Conservation (phyloP, 305 asterid species). For the Andrographis paniculata region DNA sequence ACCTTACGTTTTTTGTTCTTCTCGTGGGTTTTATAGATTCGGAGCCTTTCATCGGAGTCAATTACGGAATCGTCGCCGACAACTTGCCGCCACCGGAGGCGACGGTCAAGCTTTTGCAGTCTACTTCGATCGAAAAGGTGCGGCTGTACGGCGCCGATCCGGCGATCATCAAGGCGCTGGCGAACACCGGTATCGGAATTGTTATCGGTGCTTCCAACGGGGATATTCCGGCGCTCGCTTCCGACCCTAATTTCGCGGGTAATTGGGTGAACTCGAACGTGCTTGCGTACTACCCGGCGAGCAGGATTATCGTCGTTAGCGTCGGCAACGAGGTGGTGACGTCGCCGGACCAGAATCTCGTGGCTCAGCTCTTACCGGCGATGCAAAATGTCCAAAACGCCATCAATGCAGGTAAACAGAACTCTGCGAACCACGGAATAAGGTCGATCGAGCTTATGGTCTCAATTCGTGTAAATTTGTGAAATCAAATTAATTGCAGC, state of each 20-base stretch:
- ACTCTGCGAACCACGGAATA: background rate
- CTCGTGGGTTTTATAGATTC: slow-evolving; percentile 53
- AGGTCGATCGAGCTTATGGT: no score
- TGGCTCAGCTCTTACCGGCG: slow-evolving; percentile 69
- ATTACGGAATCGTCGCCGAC: slow-evolving; percentile 83
- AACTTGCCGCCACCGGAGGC: slow-evolving; percentile 83
- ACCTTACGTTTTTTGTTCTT: no score
- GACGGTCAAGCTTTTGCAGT: slow-evolving; percentile 65
- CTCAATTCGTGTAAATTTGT: no score
- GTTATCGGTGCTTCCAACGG: slow-evolving; percentile 91
- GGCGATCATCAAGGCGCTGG: slow-evolving; percentile 64
- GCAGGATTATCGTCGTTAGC: slow-evolving; percentile 61
- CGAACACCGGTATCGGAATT: slow-evolving; percentile 63
- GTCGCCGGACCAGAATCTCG: slow-evolving; percentile 48
- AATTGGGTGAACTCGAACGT: slow-evolving; percentile 75
- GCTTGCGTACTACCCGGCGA: slow-evolving; percentile 62
- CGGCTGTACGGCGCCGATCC: slow-evolving; percentile 92
- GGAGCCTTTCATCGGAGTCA: slow-evolving; percentile 76
- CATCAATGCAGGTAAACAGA: slow-evolving; percentile 73
- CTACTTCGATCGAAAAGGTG: slow-evolving; percentile 75
- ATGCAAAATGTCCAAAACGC: slow-evolving; percentile 98
- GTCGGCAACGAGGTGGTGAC: slow-evolving; percentile 87
- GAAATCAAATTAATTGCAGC: slow-evolving; percentile 60
- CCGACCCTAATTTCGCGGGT: slow-evolving; percentile 83
- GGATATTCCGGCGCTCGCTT: slow-evolving; percentile 76